Conservation (phyloP, 106 monocot genomes). For the Cymbidium sinense region DNA sequence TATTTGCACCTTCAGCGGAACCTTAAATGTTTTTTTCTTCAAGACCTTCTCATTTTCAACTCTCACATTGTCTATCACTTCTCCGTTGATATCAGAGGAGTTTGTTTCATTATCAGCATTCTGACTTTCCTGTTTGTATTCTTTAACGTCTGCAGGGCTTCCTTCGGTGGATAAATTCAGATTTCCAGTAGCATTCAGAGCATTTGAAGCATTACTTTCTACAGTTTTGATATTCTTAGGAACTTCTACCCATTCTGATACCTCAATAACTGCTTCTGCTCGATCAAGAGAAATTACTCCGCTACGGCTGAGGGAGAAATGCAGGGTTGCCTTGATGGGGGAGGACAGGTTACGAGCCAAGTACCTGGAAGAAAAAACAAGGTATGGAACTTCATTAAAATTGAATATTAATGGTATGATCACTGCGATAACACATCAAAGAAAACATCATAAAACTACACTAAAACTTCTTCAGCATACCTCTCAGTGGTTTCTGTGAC, state of each 20-base stretch:
- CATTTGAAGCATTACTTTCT: conserved; percentile 36
- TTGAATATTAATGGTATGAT: neutral
- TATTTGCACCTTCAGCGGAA: conserved; percentile 76
- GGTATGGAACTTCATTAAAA: neutral
- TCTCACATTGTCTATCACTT: conserved; percentile 31
- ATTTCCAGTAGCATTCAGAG: conserved; percentile 20
- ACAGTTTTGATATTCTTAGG: conserved; percentile 66
- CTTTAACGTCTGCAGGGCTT: conserved; percentile 19
- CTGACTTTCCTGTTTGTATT: conserved; percentile 22
- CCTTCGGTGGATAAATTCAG: conserved; percentile 27
- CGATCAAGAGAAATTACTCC: conserved; percentile 87
- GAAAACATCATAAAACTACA: neutral
- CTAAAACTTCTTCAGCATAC: conserved; percentile 29
- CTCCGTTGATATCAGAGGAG: conserved; percentile 20
- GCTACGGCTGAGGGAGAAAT: conserved; percentile 93
- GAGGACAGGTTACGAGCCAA: conserved; percentile 71
- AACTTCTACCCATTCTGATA: conserved; percentile 94
- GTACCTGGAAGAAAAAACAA: conserved; percentile 45
- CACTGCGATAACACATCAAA: neutral
- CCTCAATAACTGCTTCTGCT: conserved; percentile 93
- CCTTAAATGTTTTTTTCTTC: conserved; percentile 85
- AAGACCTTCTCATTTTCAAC: conserved; percentile 62
- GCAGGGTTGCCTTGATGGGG: conserved; percentile 93
- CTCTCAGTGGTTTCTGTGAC: conserved; percentile 80
- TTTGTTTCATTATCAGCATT: conserved; percentile 32